phyloP scores from a whole-genome alignment of 305 asterid species.

The Salvia sclarea region DNA sequence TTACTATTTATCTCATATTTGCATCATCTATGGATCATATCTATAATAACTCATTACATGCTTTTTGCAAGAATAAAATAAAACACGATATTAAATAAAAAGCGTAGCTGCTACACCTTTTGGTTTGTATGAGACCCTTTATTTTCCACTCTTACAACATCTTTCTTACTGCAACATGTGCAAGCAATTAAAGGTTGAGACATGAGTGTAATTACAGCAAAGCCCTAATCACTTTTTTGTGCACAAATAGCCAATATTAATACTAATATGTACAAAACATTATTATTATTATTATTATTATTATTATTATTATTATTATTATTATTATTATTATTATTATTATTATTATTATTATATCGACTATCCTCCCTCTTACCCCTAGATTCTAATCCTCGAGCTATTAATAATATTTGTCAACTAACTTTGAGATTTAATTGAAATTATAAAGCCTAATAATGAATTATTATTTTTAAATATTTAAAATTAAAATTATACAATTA shows the following conservation, averaged over 20 bases:
- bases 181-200: constrained; percentile 19
- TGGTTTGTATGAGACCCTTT: neutral
- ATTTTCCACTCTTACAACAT: constrained; percentile 1
- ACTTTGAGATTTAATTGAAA: too few species aligned
- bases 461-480: too few species aligned
- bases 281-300: too few species aligned
- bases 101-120: neutral
- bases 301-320: too few species aligned
- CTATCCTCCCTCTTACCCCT: neutral
- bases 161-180: constrained; percentile 30
- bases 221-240: constrained; percentile 12
- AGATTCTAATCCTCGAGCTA: neutral
- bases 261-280: neutral
- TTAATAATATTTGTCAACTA: too few species aligned
- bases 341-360: neutral
- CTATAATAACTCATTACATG: neutral
- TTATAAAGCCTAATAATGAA: neutral
- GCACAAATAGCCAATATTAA: constrained; percentile 4
- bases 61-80: neutral
- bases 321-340: too few species aligned
- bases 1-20: neutral
- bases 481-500: too few species aligned
- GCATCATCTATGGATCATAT: neutral
- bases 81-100: neutral
- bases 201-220: constrained; percentile 35